Evolutionary conservation across 768 basidiomycete genomes (phyloP), one percentile per base, ranked within the genome.

Genomic region (Boletus fagicola): DNA sequence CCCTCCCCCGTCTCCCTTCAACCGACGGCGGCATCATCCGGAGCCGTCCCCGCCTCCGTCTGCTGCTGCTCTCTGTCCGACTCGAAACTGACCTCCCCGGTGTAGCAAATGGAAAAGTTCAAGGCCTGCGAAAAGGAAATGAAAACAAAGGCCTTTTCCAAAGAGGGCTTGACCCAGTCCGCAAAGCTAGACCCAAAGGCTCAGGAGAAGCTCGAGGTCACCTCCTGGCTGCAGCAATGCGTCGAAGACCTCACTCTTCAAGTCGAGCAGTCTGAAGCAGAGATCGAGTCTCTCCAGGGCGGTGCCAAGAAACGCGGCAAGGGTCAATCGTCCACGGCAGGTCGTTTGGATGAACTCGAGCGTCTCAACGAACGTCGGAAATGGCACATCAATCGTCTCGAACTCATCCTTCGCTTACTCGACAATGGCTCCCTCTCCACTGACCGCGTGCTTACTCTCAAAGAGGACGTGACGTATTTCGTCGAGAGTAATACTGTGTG

Each of bases 91-190:
- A 51, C 64, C 39, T 36, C 20, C 16, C 45, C 57, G 55, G 57
- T 59, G 55, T 74, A 98, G 97, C 97, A 98, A 98, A 99, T 99
- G 97, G 97, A 99, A 79, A 95, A 94, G 72, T 99, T 99, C 85
- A 99, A 99, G 69, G 96, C 96, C 24, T 94, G 95, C 76, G 97
- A 99, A 78, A 99, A 98, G 79, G 97, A 99, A 77, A 98, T 98
- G 96, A 99, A 99, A 83, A 98, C 97, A 57, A 99, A 99, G 74
- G 97, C 97, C 0, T 99, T 98, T 76, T 98, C 95, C 20, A 99
- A 98, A 70, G 97, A 98, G 74, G 97, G 97, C 42, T 81, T 99
- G 42, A 97, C 89, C 59, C 92, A 94, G 58, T 92, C 94, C 12
- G 83, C 92, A 38, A 94, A 92, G 68, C 86, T 98, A 24, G 97